phyloP scores from a whole-genome alignment of 2,329 filamentous ascomycete genomes.

The Nemania diffusa region DNA sequence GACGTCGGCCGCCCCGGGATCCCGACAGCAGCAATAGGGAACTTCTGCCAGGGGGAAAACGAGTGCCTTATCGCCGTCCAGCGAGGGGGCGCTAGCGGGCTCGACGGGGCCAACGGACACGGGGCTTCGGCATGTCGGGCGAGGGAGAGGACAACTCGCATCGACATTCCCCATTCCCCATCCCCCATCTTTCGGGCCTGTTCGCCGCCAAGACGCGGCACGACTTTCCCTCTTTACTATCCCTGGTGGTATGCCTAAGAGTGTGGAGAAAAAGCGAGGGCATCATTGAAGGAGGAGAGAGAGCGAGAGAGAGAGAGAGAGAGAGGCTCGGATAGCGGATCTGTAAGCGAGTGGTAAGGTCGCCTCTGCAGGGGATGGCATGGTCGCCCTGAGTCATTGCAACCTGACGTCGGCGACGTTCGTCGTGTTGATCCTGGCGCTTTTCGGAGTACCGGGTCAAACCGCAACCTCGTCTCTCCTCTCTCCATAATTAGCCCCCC shows the following conservation, averaged over 20 bases:
- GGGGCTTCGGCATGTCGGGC: neutral
- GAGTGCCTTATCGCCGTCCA: too few relatives aligned
- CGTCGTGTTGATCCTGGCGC: neutral
- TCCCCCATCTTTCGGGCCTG: neutral
- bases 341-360: slow-evolving; percentile 5
- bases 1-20: too few relatives aligned
- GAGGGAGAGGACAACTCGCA: too few relatives aligned
- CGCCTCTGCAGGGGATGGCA: neutral
- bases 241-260: neutral
- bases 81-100: neutral
- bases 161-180: neutral
- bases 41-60: neutral
- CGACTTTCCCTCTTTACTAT: neutral
- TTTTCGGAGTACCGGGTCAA: neutral
- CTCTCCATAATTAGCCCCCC: neutral
- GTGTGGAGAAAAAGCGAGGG: neutral
- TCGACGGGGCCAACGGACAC: neutral
- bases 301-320: too few relatives aligned
- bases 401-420: neutral
- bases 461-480: neutral
- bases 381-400: neutral
- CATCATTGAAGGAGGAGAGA: neutral
- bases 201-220: neutral
- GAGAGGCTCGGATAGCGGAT: neutral
- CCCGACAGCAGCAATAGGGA: neutral